Evolutionary conservation across 768 basidiomycete species (phyloP).

Genomic region (Royoungia palumana): DNA sequence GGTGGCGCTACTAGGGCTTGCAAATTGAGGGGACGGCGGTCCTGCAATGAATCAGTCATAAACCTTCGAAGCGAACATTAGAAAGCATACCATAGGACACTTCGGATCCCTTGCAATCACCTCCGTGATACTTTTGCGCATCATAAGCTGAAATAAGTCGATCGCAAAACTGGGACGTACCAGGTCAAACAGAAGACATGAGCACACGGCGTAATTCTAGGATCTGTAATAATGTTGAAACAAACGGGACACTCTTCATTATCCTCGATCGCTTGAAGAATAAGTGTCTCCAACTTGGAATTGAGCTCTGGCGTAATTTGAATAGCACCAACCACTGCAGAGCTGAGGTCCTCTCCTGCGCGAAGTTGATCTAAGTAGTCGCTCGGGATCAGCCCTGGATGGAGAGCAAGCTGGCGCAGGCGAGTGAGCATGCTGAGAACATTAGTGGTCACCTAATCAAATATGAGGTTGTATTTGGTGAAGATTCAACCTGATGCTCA

Average conservation of each 20-base stretch:
- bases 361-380: slow-evolving; percentile 67
- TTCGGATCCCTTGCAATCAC: slow-evolving; percentile 67
- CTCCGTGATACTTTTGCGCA: slow-evolving; percentile 56
- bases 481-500: slow-evolving; percentile 19
- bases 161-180: slow-evolving; percentile 33
- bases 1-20: no score
- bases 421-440: slow-evolving; percentile 83
- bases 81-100: slow-evolving; percentile 68
- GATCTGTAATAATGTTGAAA: slow-evolving; percentile 55
- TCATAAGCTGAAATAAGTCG: background rate
- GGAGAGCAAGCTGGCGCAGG: slow-evolving; percentile 76
- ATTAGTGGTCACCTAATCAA: slow-evolving; percentile 56
- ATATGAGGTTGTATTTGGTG: slow-evolving; percentile 1
- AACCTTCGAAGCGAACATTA: background rate
- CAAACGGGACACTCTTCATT: slow-evolving; percentile 83
- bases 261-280: slow-evolving; percentile 72
- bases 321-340: slow-evolving; percentile 21
- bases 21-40: no score
- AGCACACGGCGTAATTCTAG: slow-evolving; percentile 69
- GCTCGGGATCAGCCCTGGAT: slow-evolving; percentile 70
- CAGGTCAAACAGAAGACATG: slow-evolving; percentile 74
- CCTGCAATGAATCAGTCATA: slow-evolving; percentile 40
- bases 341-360: slow-evolving; percentile 25
- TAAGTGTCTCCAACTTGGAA: slow-evolving; percentile 49
- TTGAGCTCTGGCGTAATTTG: slow-evolving; percentile 54